A percentile compares a stretch with the other conserved stretches of the same genome.
Evolutionary conservation across 2,329 filamentous ascomycete species (phyloP).

Genomic region (Scedosporium apiospermum): DNA sequence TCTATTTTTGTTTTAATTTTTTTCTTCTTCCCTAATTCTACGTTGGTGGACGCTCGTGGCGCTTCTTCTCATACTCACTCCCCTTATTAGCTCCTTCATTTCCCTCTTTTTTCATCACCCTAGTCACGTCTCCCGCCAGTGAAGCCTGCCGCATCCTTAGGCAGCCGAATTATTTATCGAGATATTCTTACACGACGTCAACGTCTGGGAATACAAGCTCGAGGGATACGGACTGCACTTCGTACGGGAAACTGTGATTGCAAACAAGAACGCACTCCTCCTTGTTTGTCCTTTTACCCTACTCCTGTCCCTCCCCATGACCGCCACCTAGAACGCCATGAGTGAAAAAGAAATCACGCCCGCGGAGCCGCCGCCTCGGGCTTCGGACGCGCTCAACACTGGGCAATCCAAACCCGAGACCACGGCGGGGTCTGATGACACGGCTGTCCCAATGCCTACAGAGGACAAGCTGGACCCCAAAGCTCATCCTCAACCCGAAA

Average conservation of each 20-base stretch:
- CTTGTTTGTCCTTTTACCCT: background rate
- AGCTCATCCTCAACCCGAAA: constrained; percentile 23
- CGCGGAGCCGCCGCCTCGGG: background rate
- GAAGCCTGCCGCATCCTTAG: background rate
- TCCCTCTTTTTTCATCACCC: background rate
- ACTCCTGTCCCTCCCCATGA: background rate
- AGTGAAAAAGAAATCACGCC: background rate
- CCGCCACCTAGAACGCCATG: background rate
- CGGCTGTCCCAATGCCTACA: background rate
- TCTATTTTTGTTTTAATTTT: background rate
- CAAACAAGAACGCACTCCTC: background rate
- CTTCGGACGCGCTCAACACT: background rate
- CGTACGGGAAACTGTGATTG: too few relatives aligned
- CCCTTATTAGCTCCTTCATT: background rate
- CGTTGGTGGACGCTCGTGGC: background rate
- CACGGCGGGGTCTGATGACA: background rate
- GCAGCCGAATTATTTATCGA: background rate
- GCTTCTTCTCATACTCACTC: background rate
- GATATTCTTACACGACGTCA: background rate
- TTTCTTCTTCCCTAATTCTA: background rate
- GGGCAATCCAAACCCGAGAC: background rate
- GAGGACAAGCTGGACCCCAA: background rate
- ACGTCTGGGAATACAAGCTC: too few relatives aligned
- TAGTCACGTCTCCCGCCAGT: background rate
- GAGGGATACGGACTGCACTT: too few relatives aligned